Conservation (phyloP, 768 basidiomycete species). For the Melanogaster broomeanus region DNA sequence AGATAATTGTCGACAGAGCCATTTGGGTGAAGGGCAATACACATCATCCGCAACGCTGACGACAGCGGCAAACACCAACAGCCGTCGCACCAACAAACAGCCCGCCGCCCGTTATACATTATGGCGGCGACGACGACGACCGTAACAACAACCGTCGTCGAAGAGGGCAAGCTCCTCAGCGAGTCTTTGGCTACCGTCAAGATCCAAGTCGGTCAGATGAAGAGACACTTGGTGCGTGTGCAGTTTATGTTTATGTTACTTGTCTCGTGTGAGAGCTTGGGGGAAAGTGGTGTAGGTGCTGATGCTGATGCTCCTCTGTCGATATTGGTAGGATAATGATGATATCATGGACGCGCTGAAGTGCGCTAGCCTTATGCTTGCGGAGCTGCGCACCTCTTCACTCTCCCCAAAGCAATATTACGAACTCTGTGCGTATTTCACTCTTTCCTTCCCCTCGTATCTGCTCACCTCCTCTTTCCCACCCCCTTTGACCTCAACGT, state of each 20-base stretch:
- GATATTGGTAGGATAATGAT: slow-evolving; percentile 72
- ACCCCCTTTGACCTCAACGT: neutral
- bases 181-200: slow-evolving; percentile 86
- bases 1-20: slow-evolving; percentile 2
- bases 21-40: slow-evolving; percentile 5
- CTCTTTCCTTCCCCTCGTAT: neutral
- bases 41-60: neutral
- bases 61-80: neutral
- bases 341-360: slow-evolving; percentile 99
- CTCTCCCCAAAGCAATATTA: slow-evolving; percentile 98
- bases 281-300: neutral
- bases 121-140: slow-evolving; percentile 24
- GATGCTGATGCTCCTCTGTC: neutral
- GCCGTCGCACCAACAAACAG: neutral
- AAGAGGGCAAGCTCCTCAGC: slow-evolving; percentile 83
- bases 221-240: slow-evolving; percentile 78
- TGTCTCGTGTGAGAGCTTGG: neutral
- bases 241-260: neutral
- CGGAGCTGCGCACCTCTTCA: slow-evolving; percentile 91
- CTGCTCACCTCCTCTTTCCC: neutral
- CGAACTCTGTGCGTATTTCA: slow-evolving; percentile 78
- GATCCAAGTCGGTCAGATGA: slow-evolving; percentile 94
- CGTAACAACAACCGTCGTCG: slow-evolving; percentile 44
- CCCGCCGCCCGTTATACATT: slow-evolving; percentile 10
- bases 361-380: slow-evolving; percentile 95